Base-by-base conservation (phyloP, 2,329 filamentous ascomycete species). In the Clarireedia paspali region DNA sequence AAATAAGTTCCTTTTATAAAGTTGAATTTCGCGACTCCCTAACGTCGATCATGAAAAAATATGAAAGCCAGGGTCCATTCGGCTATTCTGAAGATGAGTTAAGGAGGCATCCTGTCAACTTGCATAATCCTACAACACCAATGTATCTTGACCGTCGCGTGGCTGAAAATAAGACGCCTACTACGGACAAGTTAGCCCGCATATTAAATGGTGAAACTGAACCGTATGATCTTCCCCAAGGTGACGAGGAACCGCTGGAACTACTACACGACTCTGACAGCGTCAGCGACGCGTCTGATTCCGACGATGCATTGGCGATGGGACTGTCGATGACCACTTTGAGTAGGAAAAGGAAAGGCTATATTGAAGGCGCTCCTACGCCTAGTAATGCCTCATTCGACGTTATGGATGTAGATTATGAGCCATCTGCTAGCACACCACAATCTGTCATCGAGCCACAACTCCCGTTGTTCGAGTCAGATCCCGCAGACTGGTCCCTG, bases 231-330 rank as follows among this genome's bases (percentile, higher is more conserved):
- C 47, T 46, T 10, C 44, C 56, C 17, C 5, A 49, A n/a, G 50
- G 57, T 46, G 62, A 66, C 23, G 46, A 58, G 49, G 60, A 64
- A 17, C 44, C 59, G 5, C 62, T 63, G 55, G 60, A 66, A 27
- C 58, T 62, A 49, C 39, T 59, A 3, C 50, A 62, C 44, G 63
- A 66, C 47, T 62, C 62, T 14, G 62, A 64, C 46, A 55, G 72
- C 73, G 39, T 51, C 20, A 83, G 80, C 61, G 68, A 74, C 9
- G 71, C 77, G 14, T 84, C 82, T 17, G 81, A 84, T 50, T 74
- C 77, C 56, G 80, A 82, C 50, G 81, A 76, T 59, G 75, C 74
- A 49, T 73, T 74, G 4, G 75, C 73, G 14, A 77, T 78, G 9
- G 78, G 78, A 17, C 71, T 74, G n/a, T 67, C 69, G 5, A 78